Base-by-base conservation (phyloP, 202 grass and related monocot genomes). In the Carex sylvatica region DNA sequence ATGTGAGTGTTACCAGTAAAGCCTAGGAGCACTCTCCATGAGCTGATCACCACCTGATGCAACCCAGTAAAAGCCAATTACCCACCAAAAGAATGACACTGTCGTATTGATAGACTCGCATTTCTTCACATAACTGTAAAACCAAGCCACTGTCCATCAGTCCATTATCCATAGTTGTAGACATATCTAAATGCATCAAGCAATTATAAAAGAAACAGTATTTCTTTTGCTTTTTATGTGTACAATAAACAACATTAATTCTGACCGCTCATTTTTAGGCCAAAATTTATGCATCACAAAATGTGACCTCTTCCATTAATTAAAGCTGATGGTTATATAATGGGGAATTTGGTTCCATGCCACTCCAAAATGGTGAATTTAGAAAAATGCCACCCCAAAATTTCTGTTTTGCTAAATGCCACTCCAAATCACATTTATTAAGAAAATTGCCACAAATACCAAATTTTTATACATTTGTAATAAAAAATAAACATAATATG, bases 51-150 rank as follows among this genome's bases (percentile, higher is more conserved):
- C 93, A 8, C 89, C 96, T 3, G 93, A 89, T 28, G 91, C 79
- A 78, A 96, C 53, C 93, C 93, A 99, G 85, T 93, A 99, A 86
- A 99, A 93, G 65, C 96, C 96, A 84, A 96, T 71, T 61, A 99
- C 88, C 96, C 96, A 99, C 96, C 96, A 99, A 54, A 99, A 84
- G 80, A 99, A 92, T 11, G 96, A 99, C 58, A 79, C 52, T 83
- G 89, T 54, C 0, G 93, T 99, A 83, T 99, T 99, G 46, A 99
- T 46, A 9, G 96, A 91, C 86, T 99, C 96, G 0, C 96, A 99
- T 40, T 80, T 84, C 54, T 90, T 92, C 1, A 86, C 61, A 65
- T 79, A 85, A 47, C 96, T 99, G 89, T 28, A 82, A 9, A 24
- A 36, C 58, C 11, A 76, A 65, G 44, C 53, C 19, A 54, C 66